Base-by-base conservation (phyloP, 257 asterid species). In the Nicotiana obtusifolia region DNA sequence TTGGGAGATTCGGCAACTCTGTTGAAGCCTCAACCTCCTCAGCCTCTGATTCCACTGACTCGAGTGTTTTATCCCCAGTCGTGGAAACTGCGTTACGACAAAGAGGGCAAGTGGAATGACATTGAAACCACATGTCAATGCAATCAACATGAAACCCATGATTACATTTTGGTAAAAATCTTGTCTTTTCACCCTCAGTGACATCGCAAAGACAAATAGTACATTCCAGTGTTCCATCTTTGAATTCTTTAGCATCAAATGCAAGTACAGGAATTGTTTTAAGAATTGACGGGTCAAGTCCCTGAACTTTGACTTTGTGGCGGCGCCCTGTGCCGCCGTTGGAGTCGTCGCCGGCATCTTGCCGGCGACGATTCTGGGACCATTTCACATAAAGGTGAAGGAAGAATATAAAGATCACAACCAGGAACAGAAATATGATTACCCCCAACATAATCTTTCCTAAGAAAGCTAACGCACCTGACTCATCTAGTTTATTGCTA, bases 391-490 rank as follows among this genome's bases (percentile, higher is more conserved):
- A 94, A 71, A 92, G 84, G 80, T 94, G 97, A 73, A 94, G 86
- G 81, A 90, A 86, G 81, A 94, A 95, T 22, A 95, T 92, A 10
- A 89, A 83, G 61, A 88, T 81, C 10, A 94, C 88, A 7, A 94
- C 94, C 0, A 94, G 84, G 75, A 89, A 88, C 73, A 95, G 89
- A 53, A 91, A 85, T 13, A 94, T 77, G 1, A 91, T 86, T 17
- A 91, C 91, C 33, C 84, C 93, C 82, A 92, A 87, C 96, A 92
- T 89, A 82, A 95, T 84, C 86, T 88, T 92, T 41, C 96, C 99
- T 2, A 91, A 88, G 59, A 91, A 83, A 88, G 90, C 91, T n/a
- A 91, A 76, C 56, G 76, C 85, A 10, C 89, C 91, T 0, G 96
- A 82, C 4, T 91, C 91, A 7, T 85, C 89, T 5, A 86, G n/a